Evolutionary conservation across 2,329 filamentous ascomycete genomes (phyloP).

Genomic region (Fusarium haematococcum): DNA sequence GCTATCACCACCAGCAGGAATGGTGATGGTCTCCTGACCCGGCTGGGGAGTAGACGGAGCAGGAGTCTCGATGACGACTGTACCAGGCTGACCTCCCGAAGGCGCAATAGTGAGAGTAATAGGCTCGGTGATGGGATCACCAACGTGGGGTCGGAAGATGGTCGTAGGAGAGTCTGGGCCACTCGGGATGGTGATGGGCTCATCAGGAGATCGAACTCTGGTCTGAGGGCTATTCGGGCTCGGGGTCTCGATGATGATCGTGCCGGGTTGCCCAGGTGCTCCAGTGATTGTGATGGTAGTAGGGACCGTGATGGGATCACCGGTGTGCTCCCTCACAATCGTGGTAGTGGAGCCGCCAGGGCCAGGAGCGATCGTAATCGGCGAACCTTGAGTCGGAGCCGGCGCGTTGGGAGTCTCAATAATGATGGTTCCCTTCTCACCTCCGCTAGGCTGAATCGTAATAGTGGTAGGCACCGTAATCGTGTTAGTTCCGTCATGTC

Average conservation of each 20-base stretch:
- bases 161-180: constrained; percentile 1
- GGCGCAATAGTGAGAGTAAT: constrained; percentile 26
- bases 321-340: constrained; percentile 25
- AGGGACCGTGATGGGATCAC: not conserved
- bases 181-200: constrained; percentile 25
- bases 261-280: not conserved
- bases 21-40: constrained; percentile 19
- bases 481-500: constrained; percentile 1
- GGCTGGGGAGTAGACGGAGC: not conserved
- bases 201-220: constrained; percentile 7
- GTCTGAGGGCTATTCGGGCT: not conserved
- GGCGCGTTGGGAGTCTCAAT: constrained; percentile 27
- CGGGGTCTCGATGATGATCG: constrained; percentile 10
- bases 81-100: constrained; percentile 24
- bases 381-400: constrained; percentile 5
- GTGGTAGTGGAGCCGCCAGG: constrained; percentile 22
- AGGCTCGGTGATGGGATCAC: constrained; percentile 14
- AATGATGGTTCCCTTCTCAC: constrained; percentile 25
- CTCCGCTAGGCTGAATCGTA: constrained; percentile 12
- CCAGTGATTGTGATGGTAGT: not conserved
- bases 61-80: constrained; percentile 33
- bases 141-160: not conserved
- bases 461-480: constrained; percentile 32
- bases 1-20: constrained; percentile 14
- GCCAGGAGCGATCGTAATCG: constrained; percentile 30